Evolutionary conservation across 805 yeast species (phyloP), one percentile per base, ranked within the genome.

Genomic region (Ogataea pini): DNA sequence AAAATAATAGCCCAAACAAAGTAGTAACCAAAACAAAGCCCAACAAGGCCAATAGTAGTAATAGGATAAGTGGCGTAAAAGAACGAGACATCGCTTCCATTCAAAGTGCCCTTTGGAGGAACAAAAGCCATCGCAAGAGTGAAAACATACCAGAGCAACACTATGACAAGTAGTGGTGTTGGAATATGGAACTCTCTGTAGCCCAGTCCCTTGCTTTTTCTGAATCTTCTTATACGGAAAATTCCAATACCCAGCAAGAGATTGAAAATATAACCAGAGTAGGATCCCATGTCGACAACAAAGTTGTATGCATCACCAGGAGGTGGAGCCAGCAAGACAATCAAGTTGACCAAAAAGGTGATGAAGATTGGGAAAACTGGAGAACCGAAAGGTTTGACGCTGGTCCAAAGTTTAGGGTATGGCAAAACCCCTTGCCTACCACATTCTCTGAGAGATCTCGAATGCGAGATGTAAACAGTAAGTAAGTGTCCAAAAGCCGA

Each of bases 301-400:
- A 89, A 85, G 66, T 86, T 85, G 71, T 86, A 88, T 41, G 95
- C 95, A 62, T 87, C 95, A 48, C 94, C 95, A 20, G 91, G 87
- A 16, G 94, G 92, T 36, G 89, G 88, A 3, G 92, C 94, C 39
- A 86, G 61, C 51, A 89, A 80, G 42, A 89, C 82, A 44, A 88
- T 73, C 34, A 85, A 68, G 70, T 91, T 86, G 14, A 87, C 83
- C 39, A 83, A 65, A 80, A 88, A 87, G 63, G 88, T 95, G 65
- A 85, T 85, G 57, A 83, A 73, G 45, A 88, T 71, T 44, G 92
- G 95, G 36, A 82, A 78, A 53, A 80, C 67, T 37, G 96, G 96
- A 2, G 94, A 74, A 56, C 77, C 78, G 67, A 86, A 85, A 4
- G 95, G 95, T 61, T 68, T 81, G 36, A 82, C 80, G 42, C 85